phyloP scores from a whole-genome alignment of 176 grass and related monocot species.

The Hyparrhenia diplandra region DNA sequence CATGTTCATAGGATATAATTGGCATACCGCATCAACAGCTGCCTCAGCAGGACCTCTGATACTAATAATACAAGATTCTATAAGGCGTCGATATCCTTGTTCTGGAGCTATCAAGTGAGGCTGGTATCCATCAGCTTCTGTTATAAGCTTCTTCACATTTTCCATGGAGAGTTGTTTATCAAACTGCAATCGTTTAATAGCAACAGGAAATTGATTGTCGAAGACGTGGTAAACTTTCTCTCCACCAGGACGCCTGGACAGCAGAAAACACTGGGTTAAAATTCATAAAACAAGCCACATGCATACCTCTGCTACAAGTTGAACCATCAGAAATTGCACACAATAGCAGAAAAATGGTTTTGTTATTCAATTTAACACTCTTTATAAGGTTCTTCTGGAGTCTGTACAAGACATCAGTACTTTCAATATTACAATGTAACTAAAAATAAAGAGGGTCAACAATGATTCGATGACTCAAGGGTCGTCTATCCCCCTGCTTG shows the following conservation, averaged over 20 bases:
- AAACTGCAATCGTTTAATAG: slow-evolving; percentile 92
- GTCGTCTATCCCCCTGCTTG: too few species aligned
- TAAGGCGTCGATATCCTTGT: slow-evolving; percentile 93
- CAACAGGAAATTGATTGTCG: slow-evolving; percentile 82
- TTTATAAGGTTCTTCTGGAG: neutral
- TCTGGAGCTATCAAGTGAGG: slow-evolving; percentile 99
- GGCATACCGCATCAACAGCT: slow-evolving; percentile 81
- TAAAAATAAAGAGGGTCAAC: neutral
- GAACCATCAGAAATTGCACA: neutral
- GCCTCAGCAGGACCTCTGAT: slow-evolving; percentile 89
- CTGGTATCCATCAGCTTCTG: slow-evolving; percentile 91
- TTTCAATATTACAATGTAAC: slow-evolving; percentile 6
- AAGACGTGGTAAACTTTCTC: slow-evolving; percentile 92
- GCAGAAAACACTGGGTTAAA: slow-evolving; percentile 9
- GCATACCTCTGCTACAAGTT: neutral
- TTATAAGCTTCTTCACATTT: slow-evolving; percentile 90
- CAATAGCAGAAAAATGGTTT: neutral
- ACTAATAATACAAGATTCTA: slow-evolving; percentile 79
- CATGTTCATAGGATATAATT: neutral
- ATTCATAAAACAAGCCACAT: neutral
- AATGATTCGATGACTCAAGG: neutral
- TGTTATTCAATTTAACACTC: neutral
- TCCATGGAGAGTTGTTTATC: slow-evolving; percentile 95
- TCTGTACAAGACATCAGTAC: neutral
- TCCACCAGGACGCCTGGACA: slow-evolving; percentile 79